Conservation (phyloP, 2,329 filamentous ascomycete genomes). For the Fusarium cicatricum region DNA sequence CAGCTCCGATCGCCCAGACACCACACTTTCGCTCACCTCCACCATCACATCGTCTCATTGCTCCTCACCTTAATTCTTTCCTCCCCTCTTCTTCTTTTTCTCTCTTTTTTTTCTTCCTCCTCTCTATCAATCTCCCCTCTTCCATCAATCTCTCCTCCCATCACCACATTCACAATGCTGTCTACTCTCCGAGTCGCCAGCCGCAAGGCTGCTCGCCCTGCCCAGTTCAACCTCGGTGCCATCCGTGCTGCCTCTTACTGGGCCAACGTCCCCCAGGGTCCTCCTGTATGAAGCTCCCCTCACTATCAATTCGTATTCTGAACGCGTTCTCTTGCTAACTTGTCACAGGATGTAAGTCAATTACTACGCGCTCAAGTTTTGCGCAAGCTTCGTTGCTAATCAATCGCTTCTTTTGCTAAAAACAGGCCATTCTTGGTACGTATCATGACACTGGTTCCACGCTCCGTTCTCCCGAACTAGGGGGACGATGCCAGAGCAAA, state of each 20-base stretch:
- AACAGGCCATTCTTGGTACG: conserved; percentile 78
- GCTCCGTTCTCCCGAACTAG: conserved; percentile 18
- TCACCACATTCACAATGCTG: conserved; percentile 57
- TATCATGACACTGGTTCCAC: conserved; percentile 27
- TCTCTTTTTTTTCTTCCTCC: conserved; percentile 20
- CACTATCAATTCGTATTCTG: conserved; percentile 21
- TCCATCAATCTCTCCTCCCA: conserved; percentile 17
- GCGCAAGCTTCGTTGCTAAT: conserved; percentile 32
- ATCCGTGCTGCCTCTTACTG: conserved; percentile 78
- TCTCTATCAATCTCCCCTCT: conserved; percentile 23
- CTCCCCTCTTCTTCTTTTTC: conserved; percentile 17
- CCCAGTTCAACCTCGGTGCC: conserved; percentile 49
- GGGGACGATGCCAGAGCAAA: conserved; percentile 15
- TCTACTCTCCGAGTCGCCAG: conserved; percentile 63
- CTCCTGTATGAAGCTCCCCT: conserved; percentile 74
- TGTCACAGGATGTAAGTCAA: conserved; percentile 50
- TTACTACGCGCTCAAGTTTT: conserved; percentile 10
- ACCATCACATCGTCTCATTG: conserved; percentile 37
- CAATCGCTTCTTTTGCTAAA: conserved; percentile 28
- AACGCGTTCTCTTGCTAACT: conserved; percentile 31
- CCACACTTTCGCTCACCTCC: conserved; percentile 38
- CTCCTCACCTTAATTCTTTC: conserved; percentile 8
- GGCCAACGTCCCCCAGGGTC: conserved; percentile 90
- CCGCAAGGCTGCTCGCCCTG: conserved; percentile 57
- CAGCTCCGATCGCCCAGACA: conserved; percentile 42